A percentile compares a stretch with the other conserved stretches of the same genome.
Conservation (phyloP, 140 eudicot species). For the Stevia rebaudiana region DNA sequence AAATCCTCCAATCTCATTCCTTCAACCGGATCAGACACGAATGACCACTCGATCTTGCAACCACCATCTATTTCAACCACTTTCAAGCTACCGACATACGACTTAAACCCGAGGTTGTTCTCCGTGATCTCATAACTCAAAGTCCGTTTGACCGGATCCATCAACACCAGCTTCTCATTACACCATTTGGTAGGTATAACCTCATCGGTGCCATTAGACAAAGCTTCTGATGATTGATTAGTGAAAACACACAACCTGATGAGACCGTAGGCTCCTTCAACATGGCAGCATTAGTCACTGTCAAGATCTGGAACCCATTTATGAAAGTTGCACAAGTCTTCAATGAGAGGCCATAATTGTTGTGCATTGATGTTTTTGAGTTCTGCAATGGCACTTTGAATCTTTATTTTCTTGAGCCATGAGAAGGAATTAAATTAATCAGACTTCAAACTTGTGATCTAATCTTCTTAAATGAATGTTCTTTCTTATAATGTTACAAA, state of each 20-base stretch:
- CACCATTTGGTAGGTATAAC: neutral
- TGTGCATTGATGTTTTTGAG: neutral
- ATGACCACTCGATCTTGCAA: neutral
- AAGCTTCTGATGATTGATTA: neutral
- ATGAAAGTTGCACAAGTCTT: neutral
- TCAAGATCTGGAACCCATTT: neutral
- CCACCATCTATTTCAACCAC: neutral
- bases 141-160: neutral
- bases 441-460: no score
- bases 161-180: neutral
- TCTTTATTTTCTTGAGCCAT: neutral
- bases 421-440: no score
- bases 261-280: slow-evolving; percentile 1
- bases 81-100: neutral
- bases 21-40: neutral
- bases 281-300: neutral
- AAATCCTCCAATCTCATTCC: slow-evolving; percentile 2
- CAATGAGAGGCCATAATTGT: neutral
- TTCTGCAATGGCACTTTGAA: neutral
- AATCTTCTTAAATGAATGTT: no score
- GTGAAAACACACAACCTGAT: neutral
- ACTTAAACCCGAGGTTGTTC: neutral
- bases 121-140: neutral
- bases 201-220: neutral
- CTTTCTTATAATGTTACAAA: no score